phyloP scores from a whole-genome alignment of 306 rosid species.

The Inga leiocalycina region DNA sequence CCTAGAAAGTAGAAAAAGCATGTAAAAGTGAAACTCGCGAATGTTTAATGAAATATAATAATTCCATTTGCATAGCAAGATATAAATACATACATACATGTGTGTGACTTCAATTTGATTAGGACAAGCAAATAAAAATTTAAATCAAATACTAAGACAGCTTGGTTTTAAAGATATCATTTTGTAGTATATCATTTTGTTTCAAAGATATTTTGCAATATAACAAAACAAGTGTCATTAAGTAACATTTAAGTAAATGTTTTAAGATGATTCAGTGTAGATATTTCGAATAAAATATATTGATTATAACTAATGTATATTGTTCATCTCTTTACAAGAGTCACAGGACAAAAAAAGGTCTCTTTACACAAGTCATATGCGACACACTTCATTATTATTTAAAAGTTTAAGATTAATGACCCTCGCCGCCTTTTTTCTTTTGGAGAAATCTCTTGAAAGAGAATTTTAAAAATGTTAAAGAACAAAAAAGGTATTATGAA shows the following conservation, averaged over 20 bases:
- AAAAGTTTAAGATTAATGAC: too few relatives aligned
- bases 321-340: too few relatives aligned
- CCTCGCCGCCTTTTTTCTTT: too few relatives aligned
- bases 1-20: background rate
- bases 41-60: background rate
- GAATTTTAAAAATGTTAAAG: too few relatives aligned
- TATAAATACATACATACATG: background rate
- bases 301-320: background rate
- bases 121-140: background rate
- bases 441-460: too few relatives aligned
- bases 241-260: background rate
- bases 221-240: background rate
- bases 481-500: too few relatives aligned
- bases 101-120: background rate
- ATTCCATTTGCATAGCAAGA: background rate
- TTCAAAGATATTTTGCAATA: background rate
- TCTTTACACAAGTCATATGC: too few relatives aligned
- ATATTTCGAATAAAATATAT: background rate
- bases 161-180: background rate
- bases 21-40: background rate
- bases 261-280: background rate
- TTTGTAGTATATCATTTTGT: background rate
- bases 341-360: too few relatives aligned
- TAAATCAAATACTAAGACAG: background rate
- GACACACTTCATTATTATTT: too few relatives aligned